These are phyloP conservation scores for Apiotrichum veenhuisii DNA, from an alignment of 1,284 basidiomycete species.

Conservation along the genomic window DNA sequence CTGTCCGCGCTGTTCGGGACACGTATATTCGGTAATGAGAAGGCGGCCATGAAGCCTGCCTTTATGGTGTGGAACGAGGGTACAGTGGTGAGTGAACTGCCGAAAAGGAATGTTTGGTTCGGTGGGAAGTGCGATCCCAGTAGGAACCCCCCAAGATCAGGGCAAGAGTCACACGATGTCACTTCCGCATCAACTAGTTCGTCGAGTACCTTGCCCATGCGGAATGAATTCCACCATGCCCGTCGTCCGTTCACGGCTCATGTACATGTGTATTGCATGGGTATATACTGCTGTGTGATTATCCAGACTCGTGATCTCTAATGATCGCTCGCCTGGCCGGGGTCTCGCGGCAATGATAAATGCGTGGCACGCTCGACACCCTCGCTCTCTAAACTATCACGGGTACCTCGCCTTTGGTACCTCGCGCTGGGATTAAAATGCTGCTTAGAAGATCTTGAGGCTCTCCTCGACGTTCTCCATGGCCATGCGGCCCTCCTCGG, in stretches of 20 bases:
- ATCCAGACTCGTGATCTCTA: background rate
- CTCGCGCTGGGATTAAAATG: background rate
- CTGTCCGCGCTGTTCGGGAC: too few species aligned
- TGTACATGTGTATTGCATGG: background rate
- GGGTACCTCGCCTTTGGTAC: background rate
- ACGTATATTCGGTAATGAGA: background rate
- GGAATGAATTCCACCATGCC: too few species aligned
- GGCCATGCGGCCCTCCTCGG: constrained; percentile 21
- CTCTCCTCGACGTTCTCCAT: constrained; percentile 34
- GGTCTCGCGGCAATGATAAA: background rate
- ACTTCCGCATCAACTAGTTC: too few species aligned
- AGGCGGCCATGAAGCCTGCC: background rate
- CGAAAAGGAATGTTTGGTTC: too few species aligned
- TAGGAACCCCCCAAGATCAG: too few species aligned
- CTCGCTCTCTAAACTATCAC: background rate
- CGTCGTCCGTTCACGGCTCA: too few species aligned
- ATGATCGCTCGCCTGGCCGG: background rate
- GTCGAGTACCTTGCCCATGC: too few species aligned
- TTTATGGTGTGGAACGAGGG: too few species aligned
- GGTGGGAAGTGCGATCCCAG: too few species aligned
- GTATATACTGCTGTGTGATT: background rate
- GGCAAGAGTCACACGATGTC: too few species aligned
- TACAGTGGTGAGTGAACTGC: too few species aligned
- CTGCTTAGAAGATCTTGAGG: constrained; percentile 13
- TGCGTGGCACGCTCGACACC: background rate